Conservation (phyloP, 176 grass and related monocot species). For the Alloteropsis semialata region DNA sequence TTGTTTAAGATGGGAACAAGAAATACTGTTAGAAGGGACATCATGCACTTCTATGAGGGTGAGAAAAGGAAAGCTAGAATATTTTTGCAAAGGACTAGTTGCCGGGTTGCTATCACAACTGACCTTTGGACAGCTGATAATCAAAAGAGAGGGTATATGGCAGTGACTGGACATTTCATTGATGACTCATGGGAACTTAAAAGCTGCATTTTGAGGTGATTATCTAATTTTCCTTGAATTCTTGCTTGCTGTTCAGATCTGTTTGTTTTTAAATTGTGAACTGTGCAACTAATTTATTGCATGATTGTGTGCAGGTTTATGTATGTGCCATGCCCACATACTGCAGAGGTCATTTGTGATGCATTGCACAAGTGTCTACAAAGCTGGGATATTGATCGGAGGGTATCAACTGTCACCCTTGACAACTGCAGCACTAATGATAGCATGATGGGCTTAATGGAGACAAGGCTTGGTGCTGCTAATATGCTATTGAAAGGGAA, state of each 20-base stretch:
- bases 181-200: background rate
- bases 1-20: background rate
- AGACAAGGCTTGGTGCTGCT: background rate
- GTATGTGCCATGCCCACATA: background rate
- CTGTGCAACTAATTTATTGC: background rate
- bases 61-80: background rate
- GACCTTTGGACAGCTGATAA: background rate
- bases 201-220: background rate
- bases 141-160: background rate
- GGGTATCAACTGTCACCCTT: background rate
- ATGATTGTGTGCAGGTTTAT: background rate
- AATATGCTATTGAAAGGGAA: background rate
- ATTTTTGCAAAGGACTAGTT: background rate
- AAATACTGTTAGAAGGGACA: background rate
- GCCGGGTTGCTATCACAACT: background rate
- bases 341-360: background rate
- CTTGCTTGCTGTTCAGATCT: no score
- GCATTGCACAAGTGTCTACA: background rate
- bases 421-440: background rate
- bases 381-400: background rate
- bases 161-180: background rate
- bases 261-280: background rate
- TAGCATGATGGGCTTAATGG: background rate
- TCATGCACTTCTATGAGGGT: background rate
- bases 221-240: no score